phyloP scores from a whole-genome alignment of 768 basidiomycete genomes.

The Pilatotrama ljubarskyi region DNA sequence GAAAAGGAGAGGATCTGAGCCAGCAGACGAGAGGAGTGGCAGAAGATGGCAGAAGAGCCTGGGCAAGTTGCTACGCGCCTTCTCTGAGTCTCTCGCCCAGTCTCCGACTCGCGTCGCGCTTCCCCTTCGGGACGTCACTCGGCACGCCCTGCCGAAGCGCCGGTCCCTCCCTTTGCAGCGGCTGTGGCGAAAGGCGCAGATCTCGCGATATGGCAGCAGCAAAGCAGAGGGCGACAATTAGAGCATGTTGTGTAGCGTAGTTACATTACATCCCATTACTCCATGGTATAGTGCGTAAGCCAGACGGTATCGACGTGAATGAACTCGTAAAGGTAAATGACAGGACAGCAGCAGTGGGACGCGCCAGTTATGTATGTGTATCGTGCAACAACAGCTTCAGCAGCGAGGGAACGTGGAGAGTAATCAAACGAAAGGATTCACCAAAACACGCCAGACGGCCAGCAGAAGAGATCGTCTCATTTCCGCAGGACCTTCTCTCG shows the following conservation, averaged over 20 bases:
- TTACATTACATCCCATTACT: constrained; percentile 20
- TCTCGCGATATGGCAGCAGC: background rate
- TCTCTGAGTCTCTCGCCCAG: background rate
- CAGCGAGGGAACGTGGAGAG: background rate
- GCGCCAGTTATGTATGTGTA: constrained; percentile 8
- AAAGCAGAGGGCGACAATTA: constrained; percentile 7
- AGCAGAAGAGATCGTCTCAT: constrained; percentile 16
- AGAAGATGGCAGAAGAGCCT: constrained; percentile 8
- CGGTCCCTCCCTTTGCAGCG: background rate
- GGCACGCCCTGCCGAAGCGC: background rate
- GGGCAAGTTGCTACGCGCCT: constrained; percentile 11
- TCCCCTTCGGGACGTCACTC: constrained; percentile 11
- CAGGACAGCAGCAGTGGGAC: constrained; percentile 14
- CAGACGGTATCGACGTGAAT: constrained; percentile 14
- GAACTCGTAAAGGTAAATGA: constrained; percentile 16
- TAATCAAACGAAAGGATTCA: background rate
- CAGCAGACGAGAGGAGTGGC: constrained; percentile 17
- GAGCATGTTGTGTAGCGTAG: constrained; percentile 11
- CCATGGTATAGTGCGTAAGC: constrained; percentile 20
- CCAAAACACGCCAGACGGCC: background rate
- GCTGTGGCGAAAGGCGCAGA: background rate
- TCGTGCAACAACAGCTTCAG: constrained; percentile 13
- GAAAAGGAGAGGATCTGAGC: constrained; percentile 9
- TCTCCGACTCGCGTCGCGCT: background rate
- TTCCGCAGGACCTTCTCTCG: constrained; percentile 78